Evolutionary conservation across 2,329 filamentous ascomycete species (phyloP).

Genomic region (Phialophora expanda): DNA sequence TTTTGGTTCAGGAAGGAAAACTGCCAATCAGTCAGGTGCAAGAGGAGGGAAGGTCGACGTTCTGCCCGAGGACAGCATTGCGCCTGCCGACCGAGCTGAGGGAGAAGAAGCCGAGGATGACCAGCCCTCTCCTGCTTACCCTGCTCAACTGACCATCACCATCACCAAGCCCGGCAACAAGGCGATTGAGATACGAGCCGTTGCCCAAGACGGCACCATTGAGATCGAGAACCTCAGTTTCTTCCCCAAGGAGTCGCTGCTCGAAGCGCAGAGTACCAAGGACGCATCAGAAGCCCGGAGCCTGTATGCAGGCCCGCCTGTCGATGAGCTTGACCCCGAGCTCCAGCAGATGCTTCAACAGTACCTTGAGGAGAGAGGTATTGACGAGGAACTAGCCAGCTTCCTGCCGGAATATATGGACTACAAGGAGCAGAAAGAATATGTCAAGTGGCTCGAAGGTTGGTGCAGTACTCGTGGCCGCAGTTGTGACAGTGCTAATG

Average conservation of each 20-base stretch:
- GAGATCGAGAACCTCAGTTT: conserved; percentile 77
- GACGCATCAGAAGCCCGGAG: conserved; percentile 59
- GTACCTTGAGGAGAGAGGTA: conserved; percentile 91
- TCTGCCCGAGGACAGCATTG: conserved; percentile 61
- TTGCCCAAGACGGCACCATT: conserved; percentile 83
- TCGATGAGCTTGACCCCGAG: conserved; percentile 93
- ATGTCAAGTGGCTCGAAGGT: conserved; percentile 83
- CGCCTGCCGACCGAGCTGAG: conserved; percentile 62
- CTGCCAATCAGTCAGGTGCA: conserved; percentile 60
- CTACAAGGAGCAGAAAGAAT: conserved; percentile 98
- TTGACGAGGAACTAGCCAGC: conserved; percentile 82
- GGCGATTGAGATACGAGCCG: conserved; percentile 82
- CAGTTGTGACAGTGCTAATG: conserved; percentile 18
- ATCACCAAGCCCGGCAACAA: conserved; percentile 87
- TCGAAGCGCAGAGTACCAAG: conserved; percentile 76
- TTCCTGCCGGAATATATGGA: conserved; percentile 98
- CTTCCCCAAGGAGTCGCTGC: conserved; percentile 77
- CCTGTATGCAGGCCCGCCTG: conserved; percentile 84
- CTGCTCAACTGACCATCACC: conserved; percentile 81
- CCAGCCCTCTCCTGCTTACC: conserved; percentile 66
- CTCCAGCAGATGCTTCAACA: conserved; percentile 89
- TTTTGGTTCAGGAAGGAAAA: conserved; percentile 62
- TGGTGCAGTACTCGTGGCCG: conserved; percentile 43
- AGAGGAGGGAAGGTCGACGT: conserved; percentile 59
- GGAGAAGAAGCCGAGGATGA: conserved; percentile 62